Evolutionary conservation across 2,329 filamentous ascomycete species (phyloP).

Genomic region (Penicillium polonicum): DNA sequence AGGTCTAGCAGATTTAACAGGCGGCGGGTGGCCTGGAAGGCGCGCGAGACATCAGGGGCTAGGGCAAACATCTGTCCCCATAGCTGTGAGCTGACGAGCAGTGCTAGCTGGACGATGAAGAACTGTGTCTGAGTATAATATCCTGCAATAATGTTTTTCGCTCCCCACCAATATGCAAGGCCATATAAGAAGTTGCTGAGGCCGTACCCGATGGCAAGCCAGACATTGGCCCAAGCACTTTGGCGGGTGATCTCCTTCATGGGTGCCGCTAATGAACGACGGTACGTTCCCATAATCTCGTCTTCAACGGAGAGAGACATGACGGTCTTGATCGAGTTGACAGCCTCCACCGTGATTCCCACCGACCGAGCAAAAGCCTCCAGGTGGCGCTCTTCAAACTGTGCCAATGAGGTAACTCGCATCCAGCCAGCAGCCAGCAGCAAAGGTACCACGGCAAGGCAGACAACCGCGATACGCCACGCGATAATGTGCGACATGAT

Average conservation of each 20-base stretch:
- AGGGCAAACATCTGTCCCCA: constrained; percentile 73
- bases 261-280: constrained; percentile 45
- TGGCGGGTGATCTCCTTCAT: constrained; percentile 48
- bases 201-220: constrained; percentile 44
- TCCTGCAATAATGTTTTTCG: constrained; percentile 65
- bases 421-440: constrained; percentile 67
- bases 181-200: constrained; percentile 66
- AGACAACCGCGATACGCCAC: constrained; percentile 74
- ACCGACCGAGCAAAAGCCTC: constrained; percentile 52
- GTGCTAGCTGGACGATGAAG: constrained; percentile 68
- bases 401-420: constrained; percentile 60
- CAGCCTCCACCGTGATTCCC: constrained; percentile 51
- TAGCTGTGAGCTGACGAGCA: constrained; percentile 69
- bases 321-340: constrained; percentile 53
- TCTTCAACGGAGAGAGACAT: constrained; percentile 52
- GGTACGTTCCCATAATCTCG: constrained; percentile 47
- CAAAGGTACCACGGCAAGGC: constrained; percentile 65
- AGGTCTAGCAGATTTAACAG: constrained; percentile 48
- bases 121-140: constrained; percentile 66
- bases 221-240: constrained; percentile 46
- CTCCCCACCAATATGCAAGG: constrained; percentile 76
- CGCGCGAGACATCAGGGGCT: constrained; percentile 68
- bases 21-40: constrained; percentile 59
- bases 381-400: constrained; percentile 55
- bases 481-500: constrained; percentile 68